Base-by-base conservation (phyloP, 176 grass and related monocot species). In the Musa troglodytarum region DNA sequence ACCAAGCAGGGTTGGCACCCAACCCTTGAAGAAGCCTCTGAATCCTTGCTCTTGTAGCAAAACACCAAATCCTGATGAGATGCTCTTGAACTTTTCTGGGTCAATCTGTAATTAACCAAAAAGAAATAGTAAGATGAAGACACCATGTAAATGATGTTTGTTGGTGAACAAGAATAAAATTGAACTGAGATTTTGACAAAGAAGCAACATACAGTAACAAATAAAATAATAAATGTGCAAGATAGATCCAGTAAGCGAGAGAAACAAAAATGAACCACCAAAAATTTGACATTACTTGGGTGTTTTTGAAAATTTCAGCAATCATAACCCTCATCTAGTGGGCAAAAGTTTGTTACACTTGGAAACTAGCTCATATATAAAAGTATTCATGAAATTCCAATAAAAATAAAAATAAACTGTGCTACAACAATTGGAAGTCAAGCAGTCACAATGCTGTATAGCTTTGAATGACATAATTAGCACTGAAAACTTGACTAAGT, bases 1-100 rank as follows among this genome's bases (percentile, higher is more conserved):
- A 55, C 94, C 90, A 73, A 93, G 85, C 63, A 93, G 75, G 8
- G 94, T 97, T 57, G 90, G 87, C 72, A 87, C 81, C 94, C 94
- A 97, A 65, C 94, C 94, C 65, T 49, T 90, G 89, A 93, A 97
- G 63, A 97, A 85, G 28, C 90, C 85, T 70, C 88, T 70, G 2
- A 88, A 54, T 16, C 94, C 94, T 80, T 97, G 88, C 72, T 93
- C 94, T 71, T 79, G 87, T 43, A 93, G 65, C 49, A 97, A 54
- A 29, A 97, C 62, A 11, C 69, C 25, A 26, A 97, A 93, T 20
- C 77, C 83, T 43, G 87, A 78, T 1, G 62, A 59, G 61, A 88
- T 89, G 63, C 81, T 86, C 81, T 76, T 93, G 82, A 91, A 97
- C 77, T 97, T 97, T 26, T 52, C 58, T 53, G 94, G 90, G 83